These are phyloP conservation scores for Candida gigantensis DNA, from an alignment of 1,139 yeast genomes.

Conservation along the genomic window DNA sequence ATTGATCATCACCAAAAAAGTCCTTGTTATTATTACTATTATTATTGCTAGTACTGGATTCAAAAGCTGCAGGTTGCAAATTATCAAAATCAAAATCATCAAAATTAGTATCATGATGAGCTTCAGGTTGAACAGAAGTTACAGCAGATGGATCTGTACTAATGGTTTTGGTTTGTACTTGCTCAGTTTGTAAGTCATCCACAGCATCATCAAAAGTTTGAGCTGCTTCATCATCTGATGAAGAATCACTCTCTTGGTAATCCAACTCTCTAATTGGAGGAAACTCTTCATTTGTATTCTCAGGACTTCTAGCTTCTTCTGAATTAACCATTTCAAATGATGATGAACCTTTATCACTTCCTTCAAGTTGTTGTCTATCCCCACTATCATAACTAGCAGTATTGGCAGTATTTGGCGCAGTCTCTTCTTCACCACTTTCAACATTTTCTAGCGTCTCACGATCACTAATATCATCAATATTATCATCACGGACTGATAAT, in stretches of 20 bases:
- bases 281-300: conserved; percentile 43
- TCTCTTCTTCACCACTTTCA: conserved; percentile 19
- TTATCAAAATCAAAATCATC: conserved; percentile 43
- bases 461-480: conserved; percentile 58
- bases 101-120: conserved; percentile 6
- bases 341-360: conserved; percentile 47
- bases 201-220: conserved; percentile 41
- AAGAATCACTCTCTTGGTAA: conserved; percentile 55
- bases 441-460: conserved; percentile 54
- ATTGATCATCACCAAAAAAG: conserved; percentile 39
- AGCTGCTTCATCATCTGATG: conserved; percentile 39
- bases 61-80: conserved; percentile 41
- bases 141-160: conserved; percentile 10
- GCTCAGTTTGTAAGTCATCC: conserved; percentile 31
- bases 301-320: conserved; percentile 38
- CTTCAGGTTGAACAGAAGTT: conserved; percentile 6
- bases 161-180: conserved; percentile 10
- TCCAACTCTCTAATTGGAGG: conserved; percentile 73
- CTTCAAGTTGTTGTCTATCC: conserved; percentile 22
- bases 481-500: conserved; percentile 79
- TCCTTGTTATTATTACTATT: conserved; percentile 21
- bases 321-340: conserved; percentile 56
- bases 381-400: conserved; percentile 15
- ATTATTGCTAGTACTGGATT: too few species aligned
- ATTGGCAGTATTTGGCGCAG: conserved; percentile 19